These are phyloP conservation scores for Penicillium janthinellum DNA, from an alignment of 2,329 filamentous ascomycete genomes.

Conservation along the genomic window DNA sequence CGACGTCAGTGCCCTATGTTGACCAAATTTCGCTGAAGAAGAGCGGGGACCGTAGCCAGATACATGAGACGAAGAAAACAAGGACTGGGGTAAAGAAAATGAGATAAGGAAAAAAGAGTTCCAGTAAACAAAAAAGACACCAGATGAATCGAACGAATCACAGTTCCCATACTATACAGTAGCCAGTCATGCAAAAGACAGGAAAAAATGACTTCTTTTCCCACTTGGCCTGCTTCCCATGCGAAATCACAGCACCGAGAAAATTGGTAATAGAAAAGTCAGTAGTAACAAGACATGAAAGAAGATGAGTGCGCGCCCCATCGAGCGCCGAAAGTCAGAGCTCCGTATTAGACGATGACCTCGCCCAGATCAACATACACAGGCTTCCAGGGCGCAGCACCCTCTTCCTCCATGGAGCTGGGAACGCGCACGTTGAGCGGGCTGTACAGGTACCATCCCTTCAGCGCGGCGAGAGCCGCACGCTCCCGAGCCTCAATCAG, in stretches of 20 bases:
- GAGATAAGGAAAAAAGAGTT: slow-evolving; percentile 18
- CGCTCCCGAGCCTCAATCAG: slow-evolving; percentile 75
- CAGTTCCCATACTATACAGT: slow-evolving; percentile 45
- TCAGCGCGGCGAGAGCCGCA: slow-evolving; percentile 82
- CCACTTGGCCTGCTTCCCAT: slow-evolving; percentile 27
- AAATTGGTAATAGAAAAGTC: slow-evolving; percentile 28
- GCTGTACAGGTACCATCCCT: slow-evolving; percentile 95
- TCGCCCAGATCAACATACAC: slow-evolving; percentile 72
- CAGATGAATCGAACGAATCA: slow-evolving; percentile 35
- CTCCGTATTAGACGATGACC: slow-evolving; percentile 55
- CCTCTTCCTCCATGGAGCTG: slow-evolving; percentile 67
- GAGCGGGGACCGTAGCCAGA: slow-evolving; percentile 17
- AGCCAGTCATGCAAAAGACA: slow-evolving; percentile 36
- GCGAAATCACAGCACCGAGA: slow-evolving; percentile 30
- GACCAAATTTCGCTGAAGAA: slow-evolving; percentile 20
- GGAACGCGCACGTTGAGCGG: slow-evolving; percentile 68
- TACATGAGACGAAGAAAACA: slow-evolving; percentile 19
- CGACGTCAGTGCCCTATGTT: slow-evolving; percentile 13
- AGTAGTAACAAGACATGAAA: slow-evolving; percentile 23
- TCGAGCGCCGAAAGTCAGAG: slow-evolving; percentile 15
- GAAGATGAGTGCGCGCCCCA: slow-evolving; percentile 21
- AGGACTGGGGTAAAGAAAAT: slow-evolving; percentile 15
- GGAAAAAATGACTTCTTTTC: slow-evolving; percentile 24
- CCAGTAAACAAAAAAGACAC: slow-evolving; percentile 31
- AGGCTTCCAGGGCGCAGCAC: slow-evolving; percentile 65